Evolutionary conservation across 345 rosid genomes (phyloP).

Genomic region (Angophora floribunda): DNA sequence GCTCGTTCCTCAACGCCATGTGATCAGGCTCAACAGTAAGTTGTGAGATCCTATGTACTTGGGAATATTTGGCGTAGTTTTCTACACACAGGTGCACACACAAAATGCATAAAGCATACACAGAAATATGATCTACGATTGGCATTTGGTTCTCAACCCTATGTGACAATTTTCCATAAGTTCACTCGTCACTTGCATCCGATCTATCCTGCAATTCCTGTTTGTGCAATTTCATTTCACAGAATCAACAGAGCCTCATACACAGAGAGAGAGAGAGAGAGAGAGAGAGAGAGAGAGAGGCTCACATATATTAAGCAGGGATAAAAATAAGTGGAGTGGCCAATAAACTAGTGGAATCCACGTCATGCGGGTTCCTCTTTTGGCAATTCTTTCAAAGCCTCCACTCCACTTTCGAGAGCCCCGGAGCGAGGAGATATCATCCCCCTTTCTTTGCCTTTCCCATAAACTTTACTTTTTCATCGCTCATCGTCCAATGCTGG

Average conservation of each 20-base stretch:
- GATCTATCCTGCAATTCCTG: not conserved
- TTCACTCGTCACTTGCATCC: not conserved
- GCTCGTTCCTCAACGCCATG: not conserved
- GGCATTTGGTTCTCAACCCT: not conserved
- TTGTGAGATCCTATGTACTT: not conserved
- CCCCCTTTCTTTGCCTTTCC: not conserved
- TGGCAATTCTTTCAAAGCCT: not conserved
- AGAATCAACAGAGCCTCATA: not conserved
- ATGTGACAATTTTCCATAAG: not conserved
- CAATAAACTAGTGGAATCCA: slow-evolving; percentile 4
- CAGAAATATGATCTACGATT: not conserved
- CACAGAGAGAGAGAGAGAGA: not conserved
- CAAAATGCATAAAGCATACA: not conserved
- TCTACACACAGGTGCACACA: not conserved
- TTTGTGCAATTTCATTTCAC: not conserved
- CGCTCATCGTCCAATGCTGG: not conserved
- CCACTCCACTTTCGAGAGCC: not conserved
- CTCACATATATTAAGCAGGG: not conserved
- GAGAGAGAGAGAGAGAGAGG: not conserved
- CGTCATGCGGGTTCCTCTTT: not conserved
- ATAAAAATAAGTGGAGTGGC: not conserved
- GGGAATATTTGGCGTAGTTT: not conserved
- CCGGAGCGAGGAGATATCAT: not conserved
- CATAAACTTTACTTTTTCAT: not conserved
- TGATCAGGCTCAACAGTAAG: not conserved